Percentiles rank a stretch among this genome's conserved stretches.
Evolutionary conservation across 257 asterid species (phyloP).

Genomic region (Gentiana dahurica): DNA sequence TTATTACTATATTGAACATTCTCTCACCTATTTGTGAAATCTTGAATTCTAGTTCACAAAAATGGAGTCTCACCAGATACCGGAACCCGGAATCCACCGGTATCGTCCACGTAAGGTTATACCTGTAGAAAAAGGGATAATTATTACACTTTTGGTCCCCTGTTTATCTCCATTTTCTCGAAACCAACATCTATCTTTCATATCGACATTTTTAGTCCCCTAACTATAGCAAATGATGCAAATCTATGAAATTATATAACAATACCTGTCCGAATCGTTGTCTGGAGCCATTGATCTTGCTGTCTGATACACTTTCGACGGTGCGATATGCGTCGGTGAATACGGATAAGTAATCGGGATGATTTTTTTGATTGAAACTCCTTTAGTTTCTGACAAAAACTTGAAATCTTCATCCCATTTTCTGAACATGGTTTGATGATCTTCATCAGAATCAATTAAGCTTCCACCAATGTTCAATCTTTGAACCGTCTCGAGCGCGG

Average conservation of each 20-base stretch:
- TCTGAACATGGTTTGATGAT: constrained; percentile 38
- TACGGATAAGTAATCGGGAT: constrained; percentile 15
- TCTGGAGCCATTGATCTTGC: constrained; percentile 24
- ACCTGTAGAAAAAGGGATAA: not conserved
- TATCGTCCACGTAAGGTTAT: constrained; percentile 39
- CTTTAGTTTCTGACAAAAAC: constrained; percentile 28
- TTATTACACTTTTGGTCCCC: too few species aligned
- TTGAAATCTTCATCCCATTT: constrained; percentile 42
- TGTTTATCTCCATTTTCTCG: too few species aligned
- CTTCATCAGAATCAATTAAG: constrained; percentile 43
- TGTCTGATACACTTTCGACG: constrained; percentile 36
- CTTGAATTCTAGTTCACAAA: constrained; percentile 24
- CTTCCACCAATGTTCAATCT: constrained; percentile 48
- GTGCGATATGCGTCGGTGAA: constrained; percentile 22
- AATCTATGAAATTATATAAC: too few species aligned
- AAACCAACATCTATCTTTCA: too few species aligned
- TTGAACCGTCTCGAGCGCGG: constrained; percentile 54
- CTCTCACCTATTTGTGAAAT: constrained; percentile 14
- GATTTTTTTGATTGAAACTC: constrained; percentile 17
- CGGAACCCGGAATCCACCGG: constrained; percentile 53
- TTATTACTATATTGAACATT: constrained; percentile 29
- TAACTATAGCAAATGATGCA: too few species aligned
- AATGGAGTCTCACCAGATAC: constrained; percentile 58
- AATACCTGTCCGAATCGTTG: constrained; percentile 3
- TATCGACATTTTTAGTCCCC: too few species aligned